A percentile compares a stretch with the other conserved stretches of the same genome.
phyloP scores from a whole-genome alignment of 202 grass and related monocot genomes.

The Brachypodium distachyon region DNA sequence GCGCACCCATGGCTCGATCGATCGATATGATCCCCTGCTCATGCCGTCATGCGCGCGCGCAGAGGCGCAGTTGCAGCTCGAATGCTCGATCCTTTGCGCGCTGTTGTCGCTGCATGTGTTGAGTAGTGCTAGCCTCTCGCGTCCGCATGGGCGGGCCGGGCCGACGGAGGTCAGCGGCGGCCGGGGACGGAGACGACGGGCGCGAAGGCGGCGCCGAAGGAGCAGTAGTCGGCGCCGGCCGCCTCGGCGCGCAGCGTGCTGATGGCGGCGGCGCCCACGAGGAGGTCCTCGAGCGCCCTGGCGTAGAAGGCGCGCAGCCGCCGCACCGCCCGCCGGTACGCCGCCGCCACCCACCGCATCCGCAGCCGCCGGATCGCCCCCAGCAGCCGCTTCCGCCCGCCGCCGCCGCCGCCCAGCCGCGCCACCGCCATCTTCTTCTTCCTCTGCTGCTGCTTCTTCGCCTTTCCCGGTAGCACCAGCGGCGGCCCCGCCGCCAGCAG shows the following conservation, averaged over 20 bases:
- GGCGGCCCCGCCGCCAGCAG: neutral
- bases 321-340: conserved; percentile 55
- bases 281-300: conserved; percentile 44
- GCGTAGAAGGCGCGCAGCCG: conserved; percentile 52
- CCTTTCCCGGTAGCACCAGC: neutral
- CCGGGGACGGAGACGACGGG: conserved; percentile 31
- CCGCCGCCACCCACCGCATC: conserved; percentile 45
- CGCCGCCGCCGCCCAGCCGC: conserved; percentile 44
- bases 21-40: neutral
- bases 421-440: conserved; percentile 56
- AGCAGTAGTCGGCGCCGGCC: conserved; percentile 45
- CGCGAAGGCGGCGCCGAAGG: conserved; percentile 61
- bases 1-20: too few species aligned
- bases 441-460: neutral
- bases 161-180: neutral
- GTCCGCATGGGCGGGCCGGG: too few species aligned
- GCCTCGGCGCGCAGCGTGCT: conserved; percentile 20
- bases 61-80: too few species aligned
- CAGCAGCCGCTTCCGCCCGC: conserved; percentile 26
- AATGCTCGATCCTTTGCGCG: too few species aligned
- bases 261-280: conserved; percentile 42
- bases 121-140: too few species aligned
- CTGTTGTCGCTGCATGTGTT: too few species aligned
- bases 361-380: conserved; percentile 46
- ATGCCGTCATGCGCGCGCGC: neutral